A percentile compares a stretch with the other conserved stretches of the same genome.
These are phyloP conservation scores for Fonsecaea multimorphosa DNA, from an alignment of 2,329 filamentous ascomycete genomes.

Conservation along the genomic window DNA sequence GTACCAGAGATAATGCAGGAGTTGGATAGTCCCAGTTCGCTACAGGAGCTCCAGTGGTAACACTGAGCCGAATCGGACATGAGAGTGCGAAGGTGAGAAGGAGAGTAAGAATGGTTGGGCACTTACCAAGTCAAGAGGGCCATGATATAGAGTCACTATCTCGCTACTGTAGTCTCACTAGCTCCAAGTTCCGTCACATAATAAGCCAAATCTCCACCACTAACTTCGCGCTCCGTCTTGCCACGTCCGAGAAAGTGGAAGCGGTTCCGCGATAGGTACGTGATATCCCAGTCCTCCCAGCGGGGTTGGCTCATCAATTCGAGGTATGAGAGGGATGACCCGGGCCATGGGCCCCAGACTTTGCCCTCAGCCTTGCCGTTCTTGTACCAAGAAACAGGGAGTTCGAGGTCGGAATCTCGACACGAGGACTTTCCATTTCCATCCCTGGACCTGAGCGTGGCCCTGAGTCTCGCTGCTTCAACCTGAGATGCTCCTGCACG, in stretches of 20 bases:
- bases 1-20: too few relatives aligned
- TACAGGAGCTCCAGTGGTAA: too few relatives aligned
- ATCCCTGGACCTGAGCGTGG: background rate
- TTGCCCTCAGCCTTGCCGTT: slow-evolving; percentile 4
- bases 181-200: slow-evolving; percentile 28
- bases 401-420: slow-evolving; percentile 15
- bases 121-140: too few relatives aligned
- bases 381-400: slow-evolving; percentile 14
- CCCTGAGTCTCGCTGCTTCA: too few relatives aligned
- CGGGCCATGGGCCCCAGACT: slow-evolving; percentile 8
- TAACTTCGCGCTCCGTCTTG: slow-evolving; percentile 45
- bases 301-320: background rate
- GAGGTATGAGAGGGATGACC: slow-evolving; percentile 4
- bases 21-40: too few relatives aligned
- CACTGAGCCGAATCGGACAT: too few relatives aligned
- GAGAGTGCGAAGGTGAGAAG: too few relatives aligned
- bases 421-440: slow-evolving; percentile 14
- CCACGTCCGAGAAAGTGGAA: slow-evolving; percentile 59
- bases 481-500: too few relatives aligned
- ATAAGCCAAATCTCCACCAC: slow-evolving; percentile 40
- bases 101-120: too few relatives aligned
- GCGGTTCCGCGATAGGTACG: slow-evolving; percentile 53
- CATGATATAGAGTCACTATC: too few relatives aligned
- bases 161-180: too few relatives aligned
- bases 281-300: slow-evolving; percentile 41